Conservation (phyloP, 495 filamentous ascomycete genomes). For the Aspergillus ellipticus region DNA sequence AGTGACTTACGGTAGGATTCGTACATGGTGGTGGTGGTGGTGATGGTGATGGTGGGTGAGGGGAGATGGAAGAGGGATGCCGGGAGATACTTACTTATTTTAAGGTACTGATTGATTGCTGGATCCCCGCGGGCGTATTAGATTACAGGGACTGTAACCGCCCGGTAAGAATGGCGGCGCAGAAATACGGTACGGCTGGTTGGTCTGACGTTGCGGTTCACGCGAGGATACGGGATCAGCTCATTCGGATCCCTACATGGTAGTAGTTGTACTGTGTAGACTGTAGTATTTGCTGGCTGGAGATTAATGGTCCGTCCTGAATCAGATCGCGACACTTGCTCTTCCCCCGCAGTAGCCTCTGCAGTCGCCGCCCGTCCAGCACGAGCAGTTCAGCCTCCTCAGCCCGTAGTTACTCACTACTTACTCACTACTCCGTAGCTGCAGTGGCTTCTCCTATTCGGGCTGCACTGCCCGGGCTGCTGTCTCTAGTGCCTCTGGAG, state of each 20-base stretch:
- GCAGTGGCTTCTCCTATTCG: not conserved
- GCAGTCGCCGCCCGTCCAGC: too few species aligned
- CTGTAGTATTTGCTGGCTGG: too few species aligned
- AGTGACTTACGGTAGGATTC: constrained; percentile 40
- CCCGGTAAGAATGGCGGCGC: not conserved
- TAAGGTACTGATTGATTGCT: not conserved
- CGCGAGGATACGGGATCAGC: too few species aligned
- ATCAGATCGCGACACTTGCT: too few species aligned
- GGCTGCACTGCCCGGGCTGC: not conserved
- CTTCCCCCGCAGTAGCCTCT: too few species aligned
- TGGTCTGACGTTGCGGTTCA: constrained; percentile 3
- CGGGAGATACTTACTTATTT: too few species aligned
- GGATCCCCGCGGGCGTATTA: not conserved
- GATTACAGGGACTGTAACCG: constrained; percentile 3
- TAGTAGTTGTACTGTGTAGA: too few species aligned
- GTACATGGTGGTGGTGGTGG: constrained; percentile 29
- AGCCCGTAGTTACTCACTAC: not conserved
- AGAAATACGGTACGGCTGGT: not conserved
- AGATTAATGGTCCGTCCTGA: too few species aligned
- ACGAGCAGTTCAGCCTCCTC: too few species aligned
- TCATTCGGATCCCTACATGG: too few species aligned
- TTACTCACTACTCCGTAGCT: too few species aligned
- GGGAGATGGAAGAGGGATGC: not conserved
- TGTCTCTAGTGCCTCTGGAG: not conserved
- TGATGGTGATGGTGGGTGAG: not conserved